These are phyloP conservation scores for Xylariaceae sp. DNA, from an alignment of 2,329 filamentous ascomycete genomes.

Conservation along the genomic window DNA sequence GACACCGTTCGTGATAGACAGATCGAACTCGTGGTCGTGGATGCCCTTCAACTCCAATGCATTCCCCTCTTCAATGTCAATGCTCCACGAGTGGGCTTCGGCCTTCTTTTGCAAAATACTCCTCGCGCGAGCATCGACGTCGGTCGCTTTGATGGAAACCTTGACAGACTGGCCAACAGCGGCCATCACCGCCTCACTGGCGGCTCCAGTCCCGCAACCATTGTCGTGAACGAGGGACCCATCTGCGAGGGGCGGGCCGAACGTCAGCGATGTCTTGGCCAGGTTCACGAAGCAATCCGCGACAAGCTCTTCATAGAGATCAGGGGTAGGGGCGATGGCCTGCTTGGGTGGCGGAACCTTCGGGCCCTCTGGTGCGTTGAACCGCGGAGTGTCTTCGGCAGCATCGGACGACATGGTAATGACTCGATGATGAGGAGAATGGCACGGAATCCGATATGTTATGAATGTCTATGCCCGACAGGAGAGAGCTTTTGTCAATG, in stretches of 20 bases:
- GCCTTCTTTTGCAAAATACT: slow-evolving; percentile 7
- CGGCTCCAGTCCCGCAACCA: slow-evolving; percentile 9
- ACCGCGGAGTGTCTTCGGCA: no score
- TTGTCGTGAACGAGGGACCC: slow-evolving; percentile 7
- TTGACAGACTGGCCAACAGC: slow-evolving; percentile 1
- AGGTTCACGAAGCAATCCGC: slow-evolving; percentile 5
- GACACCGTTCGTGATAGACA: slow-evolving; percentile 8
- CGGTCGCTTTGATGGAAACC: slow-evolving; percentile 8
- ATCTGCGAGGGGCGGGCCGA: slow-evolving; percentile 2
- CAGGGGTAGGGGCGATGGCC: not conserved
- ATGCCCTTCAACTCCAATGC: not conserved
- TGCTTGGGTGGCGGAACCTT: no score
- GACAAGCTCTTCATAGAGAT: slow-evolving; percentile 9
- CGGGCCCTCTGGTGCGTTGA: no score
- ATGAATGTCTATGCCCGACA: no score
- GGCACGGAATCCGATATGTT: no score
- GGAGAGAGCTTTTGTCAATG: no score
- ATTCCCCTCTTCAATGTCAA: slow-evolving; percentile 1
- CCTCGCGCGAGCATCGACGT: slow-evolving; percentile 10
- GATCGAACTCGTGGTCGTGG: slow-evolving; percentile 6
- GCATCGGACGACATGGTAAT: no score
- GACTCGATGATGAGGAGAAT: no score
- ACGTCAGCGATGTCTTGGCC: slow-evolving; percentile 3
- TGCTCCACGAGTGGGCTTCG: slow-evolving; percentile 5
- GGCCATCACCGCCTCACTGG: slow-evolving; percentile 3